Conservation (phyloP, 2,329 filamentous ascomycete species). For the Ophiostoma ulmi region DNA sequence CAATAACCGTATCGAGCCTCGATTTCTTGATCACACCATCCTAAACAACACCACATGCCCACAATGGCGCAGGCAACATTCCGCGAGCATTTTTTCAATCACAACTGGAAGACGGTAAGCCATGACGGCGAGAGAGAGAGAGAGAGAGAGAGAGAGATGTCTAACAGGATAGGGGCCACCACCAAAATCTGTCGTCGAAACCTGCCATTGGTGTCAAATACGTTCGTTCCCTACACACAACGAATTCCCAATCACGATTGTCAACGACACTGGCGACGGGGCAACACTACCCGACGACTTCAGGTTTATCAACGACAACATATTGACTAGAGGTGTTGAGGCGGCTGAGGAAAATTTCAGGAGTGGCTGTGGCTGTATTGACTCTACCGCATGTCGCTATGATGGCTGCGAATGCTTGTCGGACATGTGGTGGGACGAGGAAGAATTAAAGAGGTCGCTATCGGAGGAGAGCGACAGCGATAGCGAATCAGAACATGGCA, state of each 20-base stretch:
- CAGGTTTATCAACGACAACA: conserved; percentile 59
- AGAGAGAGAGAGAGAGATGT: not conserved
- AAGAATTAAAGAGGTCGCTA: conserved; percentile 37
- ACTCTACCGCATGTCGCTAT: conserved; percentile 62
- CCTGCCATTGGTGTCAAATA: conserved; percentile 60
- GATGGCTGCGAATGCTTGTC: conserved; percentile 61
- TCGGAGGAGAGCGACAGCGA: conserved; percentile 30
- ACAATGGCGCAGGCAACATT: conserved; percentile 23
- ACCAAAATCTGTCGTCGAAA: conserved; percentile 28
- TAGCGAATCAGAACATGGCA: not conserved
- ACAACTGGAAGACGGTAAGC: conserved; percentile 27
- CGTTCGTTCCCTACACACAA: conserved; percentile 48
- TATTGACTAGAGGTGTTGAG: conserved; percentile 56
- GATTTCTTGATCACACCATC: not conserved
- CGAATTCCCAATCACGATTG: conserved; percentile 53
- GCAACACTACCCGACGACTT: conserved; percentile 58
- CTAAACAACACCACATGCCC: not conserved
- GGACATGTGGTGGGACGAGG: conserved; percentile 52
- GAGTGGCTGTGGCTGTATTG: conserved; percentile 62
- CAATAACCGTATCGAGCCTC: no score
- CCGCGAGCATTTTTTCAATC: conserved; percentile 26
- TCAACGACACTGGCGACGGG: conserved; percentile 56
- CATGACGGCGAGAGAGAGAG: no score
- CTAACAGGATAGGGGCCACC: conserved; percentile 23
- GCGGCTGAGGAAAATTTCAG: conserved; percentile 60